A percentile compares a stretch with the other conserved stretches of the same genome.
These are phyloP conservation scores for Cyberlindnera meyerae DNA, from an alignment of 805 yeast genomes.

Conservation along the genomic window DNA sequence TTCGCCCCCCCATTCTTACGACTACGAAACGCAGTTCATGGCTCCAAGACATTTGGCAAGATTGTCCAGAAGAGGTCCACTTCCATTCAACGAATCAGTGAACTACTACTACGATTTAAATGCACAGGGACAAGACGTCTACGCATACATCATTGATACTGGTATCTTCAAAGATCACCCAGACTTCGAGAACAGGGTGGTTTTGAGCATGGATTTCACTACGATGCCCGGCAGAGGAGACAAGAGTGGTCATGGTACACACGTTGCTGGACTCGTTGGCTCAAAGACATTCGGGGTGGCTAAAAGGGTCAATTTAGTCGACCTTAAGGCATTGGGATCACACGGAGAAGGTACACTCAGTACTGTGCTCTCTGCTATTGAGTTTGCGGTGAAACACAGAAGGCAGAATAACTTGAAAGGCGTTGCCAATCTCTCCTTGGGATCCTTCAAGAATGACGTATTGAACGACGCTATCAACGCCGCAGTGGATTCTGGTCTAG, in stretches of 20 bases:
- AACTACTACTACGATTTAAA: constrained; percentile 45
- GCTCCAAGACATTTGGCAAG: constrained; percentile 70
- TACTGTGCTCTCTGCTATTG: constrained; percentile 60
- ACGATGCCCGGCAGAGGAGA: constrained; percentile 57
- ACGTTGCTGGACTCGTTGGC: constrained; percentile 86
- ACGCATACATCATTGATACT: constrained; percentile 78
- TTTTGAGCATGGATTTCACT: constrained; percentile 57
- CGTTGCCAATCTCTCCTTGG: constrained; percentile 77
- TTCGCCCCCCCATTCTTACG: not conserved
- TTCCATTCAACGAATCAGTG: constrained; percentile 29
- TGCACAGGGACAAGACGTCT: constrained; percentile 52
- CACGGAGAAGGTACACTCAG: constrained; percentile 69
- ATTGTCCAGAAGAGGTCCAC: constrained; percentile 44
- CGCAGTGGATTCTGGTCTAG: constrained; percentile 66
- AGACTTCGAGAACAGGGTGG: constrained; percentile 61
- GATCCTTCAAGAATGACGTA: constrained; percentile 62
- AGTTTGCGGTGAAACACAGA: constrained; percentile 61
- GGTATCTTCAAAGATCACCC: constrained; percentile 63
- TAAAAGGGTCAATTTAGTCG: constrained; percentile 58
- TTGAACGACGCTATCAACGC: constrained; percentile 74
- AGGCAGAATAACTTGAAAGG: constrained; percentile 36
- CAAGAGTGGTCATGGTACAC: constrained; percentile 86
- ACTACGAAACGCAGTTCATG: constrained; percentile 30
- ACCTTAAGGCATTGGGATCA: constrained; percentile 67
- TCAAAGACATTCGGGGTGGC: constrained; percentile 81